phyloP scores from a whole-genome alignment of 2,329 filamentous ascomycete genomes.

The Fusarium solani-melongenae region DNA sequence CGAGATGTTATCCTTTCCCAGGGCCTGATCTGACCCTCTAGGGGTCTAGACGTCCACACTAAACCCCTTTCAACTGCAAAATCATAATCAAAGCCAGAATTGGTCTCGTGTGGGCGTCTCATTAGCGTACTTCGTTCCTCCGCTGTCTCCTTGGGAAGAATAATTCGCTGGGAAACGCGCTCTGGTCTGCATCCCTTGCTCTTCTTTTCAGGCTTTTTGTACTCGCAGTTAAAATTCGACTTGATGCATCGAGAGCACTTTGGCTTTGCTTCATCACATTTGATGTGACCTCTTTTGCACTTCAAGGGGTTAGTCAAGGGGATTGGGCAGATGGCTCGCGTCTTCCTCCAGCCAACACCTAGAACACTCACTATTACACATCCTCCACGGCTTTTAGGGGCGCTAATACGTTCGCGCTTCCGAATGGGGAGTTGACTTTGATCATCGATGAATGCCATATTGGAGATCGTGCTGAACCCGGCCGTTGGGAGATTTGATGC shows the following conservation, averaged over 20 bases:
- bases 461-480: background rate
- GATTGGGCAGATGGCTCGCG: no score
- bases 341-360: background rate
- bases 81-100: background rate
- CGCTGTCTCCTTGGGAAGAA: background rate
- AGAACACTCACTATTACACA: background rate
- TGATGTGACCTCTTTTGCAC: background rate
- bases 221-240: background rate
- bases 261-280: background rate
- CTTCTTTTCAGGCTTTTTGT: background rate
- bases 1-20: background rate
- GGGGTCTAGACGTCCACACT: no score
- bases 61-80: background rate
- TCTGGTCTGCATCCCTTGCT: background rate
- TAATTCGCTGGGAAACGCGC: background rate
- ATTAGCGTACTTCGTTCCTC: background rate
- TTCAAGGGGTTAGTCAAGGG: background rate
- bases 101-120: background rate
- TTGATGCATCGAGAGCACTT: background rate
- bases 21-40: background rate
- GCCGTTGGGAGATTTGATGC: background rate
- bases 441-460: background rate
- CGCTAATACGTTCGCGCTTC: background rate
- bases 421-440: background rate
- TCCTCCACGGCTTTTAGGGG: background rate